Conservation (phyloP, 805 yeast species). For the Candida koratica region DNA sequence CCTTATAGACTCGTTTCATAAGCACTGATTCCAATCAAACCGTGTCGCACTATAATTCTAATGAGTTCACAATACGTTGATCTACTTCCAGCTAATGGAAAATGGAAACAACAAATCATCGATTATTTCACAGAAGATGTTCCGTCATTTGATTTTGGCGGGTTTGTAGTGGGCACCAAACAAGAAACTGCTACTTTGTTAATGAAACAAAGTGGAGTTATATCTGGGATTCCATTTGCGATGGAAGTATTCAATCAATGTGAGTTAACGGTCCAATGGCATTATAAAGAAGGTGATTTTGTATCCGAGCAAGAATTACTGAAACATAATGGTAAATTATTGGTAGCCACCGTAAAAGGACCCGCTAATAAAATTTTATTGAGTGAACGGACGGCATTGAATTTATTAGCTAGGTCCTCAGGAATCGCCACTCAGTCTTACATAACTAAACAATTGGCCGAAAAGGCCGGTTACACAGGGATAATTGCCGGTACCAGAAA, state of each 20-base stretch:
- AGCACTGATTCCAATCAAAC: no score
- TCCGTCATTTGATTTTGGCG: conserved; percentile 93
- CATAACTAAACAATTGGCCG: conserved; percentile 56
- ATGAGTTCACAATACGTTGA: conserved; percentile 27
- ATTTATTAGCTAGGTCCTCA: conserved; percentile 74
- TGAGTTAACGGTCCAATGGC: conserved; percentile 69
- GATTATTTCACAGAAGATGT: conserved; percentile 81
- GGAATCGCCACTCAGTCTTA: conserved; percentile 82
- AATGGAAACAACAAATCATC: conserved; percentile 77
- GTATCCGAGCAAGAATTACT: conserved; percentile 40
- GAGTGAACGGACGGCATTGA: conserved; percentile 84
- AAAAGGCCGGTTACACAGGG: conserved; percentile 67
- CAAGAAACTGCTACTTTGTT: conserved; percentile 68
- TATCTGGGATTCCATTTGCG: conserved; percentile 88
- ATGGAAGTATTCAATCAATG: conserved; percentile 79
- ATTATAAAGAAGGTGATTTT: conserved; percentile 61
- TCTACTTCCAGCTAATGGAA: conserved; percentile 69
- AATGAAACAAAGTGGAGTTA: conserved; percentile 76
- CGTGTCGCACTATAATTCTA: no score
- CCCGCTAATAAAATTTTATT: conserved; percentile 74
- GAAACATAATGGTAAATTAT: conserved; percentile 49
- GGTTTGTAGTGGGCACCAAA: conserved; percentile 85
- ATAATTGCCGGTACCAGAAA: conserved; percentile 93
- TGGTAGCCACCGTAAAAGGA: conserved; percentile 76
- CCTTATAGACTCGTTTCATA: not conserved